These are phyloP conservation scores for Alternaria gansuensis DNA, from an alignment of 2,329 filamentous ascomycete genomes.

Conservation along the genomic window DNA sequence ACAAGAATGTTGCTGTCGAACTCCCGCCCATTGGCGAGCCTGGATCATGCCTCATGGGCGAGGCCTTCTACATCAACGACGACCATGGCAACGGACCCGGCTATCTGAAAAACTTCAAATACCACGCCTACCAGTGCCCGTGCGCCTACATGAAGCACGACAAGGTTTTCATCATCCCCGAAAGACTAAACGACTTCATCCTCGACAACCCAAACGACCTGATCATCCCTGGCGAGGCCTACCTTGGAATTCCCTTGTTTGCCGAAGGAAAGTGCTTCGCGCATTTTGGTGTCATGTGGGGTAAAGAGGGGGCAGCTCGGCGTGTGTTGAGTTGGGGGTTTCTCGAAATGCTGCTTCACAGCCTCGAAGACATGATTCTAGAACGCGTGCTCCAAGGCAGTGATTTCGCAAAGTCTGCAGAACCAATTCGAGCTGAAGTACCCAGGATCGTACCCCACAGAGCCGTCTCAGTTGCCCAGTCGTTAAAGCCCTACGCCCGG, in stretches of 20 bases:
- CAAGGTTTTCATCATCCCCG: conserved; percentile 73
- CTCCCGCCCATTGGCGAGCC: conserved; percentile 69
- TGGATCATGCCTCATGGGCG: conserved; percentile 70
- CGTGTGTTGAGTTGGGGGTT: conserved; percentile 70
- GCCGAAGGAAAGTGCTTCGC: conserved; percentile 71
- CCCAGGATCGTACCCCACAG: conserved; percentile 63
- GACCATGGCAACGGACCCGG: conserved; percentile 60
- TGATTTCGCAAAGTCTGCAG: conserved; percentile 51
- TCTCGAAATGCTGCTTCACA: conserved; percentile 72
- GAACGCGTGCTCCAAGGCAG: conserved; percentile 65
- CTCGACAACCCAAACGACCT: conserved; percentile 69
- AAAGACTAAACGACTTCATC: conserved; percentile 66
- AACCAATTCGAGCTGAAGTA: conserved; percentile 32
- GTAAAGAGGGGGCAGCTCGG: conserved; percentile 65
- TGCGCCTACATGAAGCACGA: conserved; percentile 76
- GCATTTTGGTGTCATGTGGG: conserved; percentile 78
- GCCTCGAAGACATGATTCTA: conserved; percentile 72
- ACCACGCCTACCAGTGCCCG: conserved; percentile 70
- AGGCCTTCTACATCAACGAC: conserved; percentile 72
- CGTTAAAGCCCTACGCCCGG: conserved; percentile 75
- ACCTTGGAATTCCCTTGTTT: conserved; percentile 72
- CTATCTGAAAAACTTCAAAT: conserved; percentile 68
- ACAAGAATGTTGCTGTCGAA: conserved; percentile 66
- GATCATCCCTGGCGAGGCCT: conserved; percentile 70
- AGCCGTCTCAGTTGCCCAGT: conserved; percentile 67